Evolutionary conservation across 164 flowering plant genomes (phyloP), one percentile per base, ranked within the genome.

Genomic region (Stephania cephalantha): DNA sequence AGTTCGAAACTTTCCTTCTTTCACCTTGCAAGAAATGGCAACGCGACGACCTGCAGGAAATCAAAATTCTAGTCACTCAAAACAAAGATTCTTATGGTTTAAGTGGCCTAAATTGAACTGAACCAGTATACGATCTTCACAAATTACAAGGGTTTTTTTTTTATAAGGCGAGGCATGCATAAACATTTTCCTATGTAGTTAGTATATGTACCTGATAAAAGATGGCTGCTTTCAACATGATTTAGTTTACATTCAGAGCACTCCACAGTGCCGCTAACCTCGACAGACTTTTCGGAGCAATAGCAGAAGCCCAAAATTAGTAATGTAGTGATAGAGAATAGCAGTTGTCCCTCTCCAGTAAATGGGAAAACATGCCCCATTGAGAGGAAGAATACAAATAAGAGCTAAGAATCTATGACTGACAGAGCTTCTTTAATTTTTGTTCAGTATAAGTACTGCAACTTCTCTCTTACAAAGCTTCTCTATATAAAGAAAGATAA

Each of bases 191-290:
- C 42, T 35, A 35, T 4, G 4, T 35, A 35, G 42, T 35, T 35
- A 2, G 42, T n/a, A 29, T 8, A 4, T 5, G 11, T 84, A 92
- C 98, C 98, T 85, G 87, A 74, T 69, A 90, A 75, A 22, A 94
- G 93, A 11, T 91, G 85, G 73, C 71, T 80, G 8, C 81, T 71
- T 77, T 88, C 75, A 69, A 90, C 73, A 68, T 86, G 87, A 31
- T 73, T 86, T 78, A 82, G 68, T 10, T 9, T 69, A 66, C 98
- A 94, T 42, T 87, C 94, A 46, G 88, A 78, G 81, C 98, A 93
- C 70, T 91, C 93, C 73, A 89, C 90, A 13, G 73, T 7, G 1
- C 98, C 98, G 66, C 88, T 86, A 1, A 90, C 96, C 76, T 91
- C 86, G 1, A 86, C 87, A 11, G 78, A 76, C 74, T 81, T 79